phyloP scores from a whole-genome alignment of 202 grass and related monocot genomes.

The Eragrostis tef region DNA sequence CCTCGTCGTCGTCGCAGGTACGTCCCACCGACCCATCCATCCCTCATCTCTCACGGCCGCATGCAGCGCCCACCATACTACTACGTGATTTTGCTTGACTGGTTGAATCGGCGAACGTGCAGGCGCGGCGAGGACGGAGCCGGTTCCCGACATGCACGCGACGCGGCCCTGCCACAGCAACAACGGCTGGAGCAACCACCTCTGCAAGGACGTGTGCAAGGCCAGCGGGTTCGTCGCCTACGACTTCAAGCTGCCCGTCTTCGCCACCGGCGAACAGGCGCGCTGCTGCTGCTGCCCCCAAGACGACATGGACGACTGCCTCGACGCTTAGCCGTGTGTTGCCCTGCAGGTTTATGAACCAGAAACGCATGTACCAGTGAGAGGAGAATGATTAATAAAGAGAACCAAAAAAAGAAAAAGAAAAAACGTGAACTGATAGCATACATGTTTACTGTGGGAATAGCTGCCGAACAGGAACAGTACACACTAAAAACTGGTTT shows the following conservation, averaged over 20 bases:
- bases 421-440: too few relatives aligned
- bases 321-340: too few relatives aligned
- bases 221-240: not conserved
- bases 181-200: slow-evolving; percentile 3
- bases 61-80: too few relatives aligned
- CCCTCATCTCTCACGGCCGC: not conserved
- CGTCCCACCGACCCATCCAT: not conserved
- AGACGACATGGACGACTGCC: not conserved
- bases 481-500: too few relatives aligned
- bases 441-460: too few relatives aligned
- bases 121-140: not conserved
- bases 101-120: not conserved
- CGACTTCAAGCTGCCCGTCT: not conserved
- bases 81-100: too few relatives aligned
- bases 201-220: not conserved
- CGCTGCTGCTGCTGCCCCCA: slow-evolving; percentile 15
- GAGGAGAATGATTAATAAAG: too few relatives aligned
- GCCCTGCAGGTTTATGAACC: too few relatives aligned
- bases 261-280: not conserved
- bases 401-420: too few relatives aligned
- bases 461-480: too few relatives aligned
- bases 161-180: slow-evolving; percentile 11
- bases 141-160: not conserved
- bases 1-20: slow-evolving; percentile 17
- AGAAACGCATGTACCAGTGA: too few relatives aligned